phyloP scores from a whole-genome alignment of 306 rosid species.

The Medicago arabica region DNA sequence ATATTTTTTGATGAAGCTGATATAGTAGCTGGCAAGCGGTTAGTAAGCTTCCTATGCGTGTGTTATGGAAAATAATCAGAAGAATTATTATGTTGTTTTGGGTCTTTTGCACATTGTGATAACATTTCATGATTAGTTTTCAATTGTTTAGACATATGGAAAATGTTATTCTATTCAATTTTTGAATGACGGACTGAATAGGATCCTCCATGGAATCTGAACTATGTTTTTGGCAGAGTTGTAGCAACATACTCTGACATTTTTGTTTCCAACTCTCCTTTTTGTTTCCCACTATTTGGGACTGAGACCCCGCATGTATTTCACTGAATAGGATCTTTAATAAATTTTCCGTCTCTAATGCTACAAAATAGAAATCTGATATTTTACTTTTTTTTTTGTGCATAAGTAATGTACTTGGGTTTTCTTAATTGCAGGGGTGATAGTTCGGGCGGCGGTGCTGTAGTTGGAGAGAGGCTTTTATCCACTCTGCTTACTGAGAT shows the following conservation, averaged over 20 bases:
- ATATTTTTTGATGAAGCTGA: constrained; percentile 94
- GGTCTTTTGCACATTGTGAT: constrained; percentile 3
- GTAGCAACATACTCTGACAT: background rate
- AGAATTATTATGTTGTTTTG: background rate
- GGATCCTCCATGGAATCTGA: background rate
- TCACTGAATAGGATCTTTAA: background rate
- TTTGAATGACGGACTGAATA: background rate
- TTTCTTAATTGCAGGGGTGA: constrained; percentile 68
- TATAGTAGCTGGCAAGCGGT: constrained; percentile 89
- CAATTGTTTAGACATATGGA: constrained; percentile 1
- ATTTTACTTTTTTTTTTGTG: background rate
- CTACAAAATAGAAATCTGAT: background rate
- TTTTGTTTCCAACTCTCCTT: background rate
- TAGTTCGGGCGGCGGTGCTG: constrained; percentile 64
- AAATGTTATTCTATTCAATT: constrained; percentile 16
- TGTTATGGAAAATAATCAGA: constrained; percentile 13
- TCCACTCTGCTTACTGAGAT: constrained; percentile 92
- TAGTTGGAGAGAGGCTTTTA: constrained; percentile 90
- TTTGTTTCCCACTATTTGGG: background rate
- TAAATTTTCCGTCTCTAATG: background rate
- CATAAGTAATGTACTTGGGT: background rate
- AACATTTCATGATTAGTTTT: constrained; percentile 15
- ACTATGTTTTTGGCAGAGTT: background rate
- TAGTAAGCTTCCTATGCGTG: constrained; percentile 41
- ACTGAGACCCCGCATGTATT: background rate